Base-by-base conservation (phyloP, 2,329 filamentous ascomycete species). In the Atkinsonella texensis region DNA sequence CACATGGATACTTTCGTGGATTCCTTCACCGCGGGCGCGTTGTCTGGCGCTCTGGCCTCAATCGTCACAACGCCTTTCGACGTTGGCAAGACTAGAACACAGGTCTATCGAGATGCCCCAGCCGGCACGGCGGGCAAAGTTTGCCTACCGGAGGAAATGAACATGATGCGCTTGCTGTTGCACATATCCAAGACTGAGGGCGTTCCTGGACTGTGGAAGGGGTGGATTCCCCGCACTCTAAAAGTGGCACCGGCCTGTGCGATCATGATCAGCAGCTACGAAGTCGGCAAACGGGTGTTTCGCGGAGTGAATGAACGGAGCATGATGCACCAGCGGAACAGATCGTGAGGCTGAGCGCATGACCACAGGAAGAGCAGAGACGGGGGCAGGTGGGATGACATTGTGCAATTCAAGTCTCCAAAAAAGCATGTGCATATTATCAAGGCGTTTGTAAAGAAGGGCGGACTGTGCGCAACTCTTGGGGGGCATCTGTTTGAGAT, bases 261-360 rank as follows among this genome's bases (percentile, higher is more conserved):
- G 31, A 97, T 98, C 65, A 98, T 98, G 93, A 97, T 98, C 64
- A 94, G 88, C 65, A 95, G 85, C 64, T 98, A 97, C 67, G 93
- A 98, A 68, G 80, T 97, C 39, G 90, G 93, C 48, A 98, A 98
- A 75, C 84, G 87, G 66, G 83, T 86, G 65, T 94, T 94, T 35
- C 76, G 81, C 50, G 77, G 79, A 11, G 80, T 88, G 48, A 96
- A 97, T 54, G 74, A 79, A 61, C 70, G 64, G 18, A 54, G 59
- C 1, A 48, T 46, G 33, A 48, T 46, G 33, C 53, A 39, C 1
- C 56, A 57, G 10, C 49, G 50, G 45, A 20, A 52, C 31, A 20
- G 18, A 9, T 28, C 41, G 12, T 43, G 41, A 43, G 11, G 18
- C 7, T 28, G 28, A 11, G 18, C 9, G 41, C 12, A 20, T 12